Evolutionary conservation across 169 alveolate genomes (phyloP), one percentile per base, ranked within the genome.

Genomic region (Eimeria acervulina): DNA sequence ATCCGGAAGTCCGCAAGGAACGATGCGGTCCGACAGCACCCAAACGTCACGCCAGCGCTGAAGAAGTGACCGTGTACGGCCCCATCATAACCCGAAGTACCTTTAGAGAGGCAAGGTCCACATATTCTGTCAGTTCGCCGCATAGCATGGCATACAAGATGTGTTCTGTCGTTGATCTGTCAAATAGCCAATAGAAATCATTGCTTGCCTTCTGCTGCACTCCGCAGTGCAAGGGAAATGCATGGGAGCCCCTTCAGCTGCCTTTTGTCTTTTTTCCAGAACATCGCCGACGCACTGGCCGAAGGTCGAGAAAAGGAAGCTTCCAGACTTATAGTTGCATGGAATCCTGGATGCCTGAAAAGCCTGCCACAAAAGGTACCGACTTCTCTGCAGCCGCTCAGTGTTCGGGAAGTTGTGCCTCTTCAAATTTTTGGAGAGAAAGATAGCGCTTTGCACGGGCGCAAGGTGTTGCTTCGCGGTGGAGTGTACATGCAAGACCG

Each of bases 401-500:
- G 80, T 21, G 42, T 23, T 38, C 23, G 55, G 55, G 93, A 55
- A 40, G 31, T 81, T 31, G 78, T 61, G 33, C 93, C 93, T 33
- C 76, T 85, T 47, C 81, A 85, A 44, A 28, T 85, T 17, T 85
- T 85, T 40, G 93, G 80, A 55, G 68, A 33, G 13, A 40, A 51
- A 33, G 93, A 85, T 63, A 61, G 93, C 59, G 59, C 76, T 19
- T 33, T 61, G 59, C 52, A 61, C 8, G 93, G 80, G 42, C 76
- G 61, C 40, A n/a, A 36, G 19, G 93, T 85, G 93, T 15, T 85
- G 31, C 93, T 85, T 61, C 93, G 93, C 19, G 93, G 93, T 36
- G 93, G 93, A 38, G 93, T 85, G 12, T 85, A 85, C 55, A 85
- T 61, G 93, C 81, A 85, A 61, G 93, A 85, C 63, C 93, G 93